Percentiles rank a stretch among this genome's conserved stretches.
Evolutionary conservation across 2,329 filamentous ascomycete genomes (phyloP).

Genomic region (Stachybotrys chlorohalonatus): DNA sequence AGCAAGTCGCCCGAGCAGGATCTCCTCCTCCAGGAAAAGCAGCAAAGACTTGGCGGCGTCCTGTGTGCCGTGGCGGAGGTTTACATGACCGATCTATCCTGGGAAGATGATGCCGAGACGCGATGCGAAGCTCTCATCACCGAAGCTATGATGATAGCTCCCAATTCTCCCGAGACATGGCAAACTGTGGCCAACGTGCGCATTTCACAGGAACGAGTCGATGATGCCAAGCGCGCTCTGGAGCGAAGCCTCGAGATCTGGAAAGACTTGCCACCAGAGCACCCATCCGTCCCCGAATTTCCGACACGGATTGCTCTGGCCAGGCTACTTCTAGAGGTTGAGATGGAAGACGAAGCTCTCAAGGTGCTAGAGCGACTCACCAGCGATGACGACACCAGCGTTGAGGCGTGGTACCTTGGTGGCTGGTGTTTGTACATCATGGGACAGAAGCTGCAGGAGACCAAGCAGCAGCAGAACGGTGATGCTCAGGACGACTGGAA

Average conservation of each 20-base stretch:
- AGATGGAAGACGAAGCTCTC: conserved; percentile 76
- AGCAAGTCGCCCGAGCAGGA: conserved; percentile 30
- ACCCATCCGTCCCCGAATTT: conserved; percentile 73
- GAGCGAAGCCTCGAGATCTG: conserved; percentile 73
- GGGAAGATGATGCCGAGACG: conserved; percentile 82
- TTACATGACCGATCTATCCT: conserved; percentile 97
- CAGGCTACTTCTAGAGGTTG: conserved; percentile 81
- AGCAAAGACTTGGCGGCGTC: conserved; percentile 76
- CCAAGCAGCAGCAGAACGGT: conserved; percentile 24
- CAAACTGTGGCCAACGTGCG: conserved; percentile 91
- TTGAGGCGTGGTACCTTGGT: conserved; percentile 95
- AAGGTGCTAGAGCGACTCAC: conserved; percentile 78
- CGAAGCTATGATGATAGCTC: conserved; percentile 79
- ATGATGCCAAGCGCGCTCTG: conserved; percentile 74
- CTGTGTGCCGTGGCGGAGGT: conserved; percentile 92
- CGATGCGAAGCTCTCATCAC: conserved; percentile 84
- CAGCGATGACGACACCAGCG: conserved; percentile 82
- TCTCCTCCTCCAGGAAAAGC: conserved; percentile 53
- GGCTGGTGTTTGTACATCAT: conserved; percentile 85
- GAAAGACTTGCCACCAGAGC: conserved; percentile 66
- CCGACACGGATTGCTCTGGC: conserved; percentile 75
- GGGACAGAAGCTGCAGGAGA: conserved; percentile 52
- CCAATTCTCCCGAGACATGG: conserved; percentile 76
- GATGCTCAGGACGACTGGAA: conserved; percentile 42
- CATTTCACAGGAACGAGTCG: conserved; percentile 73